phyloP scores from a whole-genome alignment of 495 filamentous ascomycete genomes.

The Ramalina peruviana region DNA sequence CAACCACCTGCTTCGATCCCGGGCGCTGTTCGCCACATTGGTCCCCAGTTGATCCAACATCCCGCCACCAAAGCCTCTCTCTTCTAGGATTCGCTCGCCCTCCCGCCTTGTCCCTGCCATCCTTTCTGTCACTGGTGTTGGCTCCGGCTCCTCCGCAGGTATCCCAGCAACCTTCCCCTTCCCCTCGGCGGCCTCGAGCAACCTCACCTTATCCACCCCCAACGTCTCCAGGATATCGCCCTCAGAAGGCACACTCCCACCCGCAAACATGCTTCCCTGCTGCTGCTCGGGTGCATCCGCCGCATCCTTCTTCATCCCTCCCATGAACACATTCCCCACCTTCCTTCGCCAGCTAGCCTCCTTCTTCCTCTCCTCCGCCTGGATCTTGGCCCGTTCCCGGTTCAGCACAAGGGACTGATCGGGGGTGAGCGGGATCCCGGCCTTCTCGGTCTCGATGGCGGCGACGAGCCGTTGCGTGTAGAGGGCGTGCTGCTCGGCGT shows the following conservation, averaged over 20 bases:
- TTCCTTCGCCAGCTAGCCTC: constrained; percentile 23
- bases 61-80: constrained; percentile 2
- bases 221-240: constrained; percentile 7
- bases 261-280: constrained; percentile 18
- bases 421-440: constrained; percentile 14
- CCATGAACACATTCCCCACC: constrained; percentile 24
- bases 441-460: constrained; percentile 48
- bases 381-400: constrained; percentile 41
- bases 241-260: constrained; percentile 5
- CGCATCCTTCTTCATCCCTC: constrained; percentile 33
- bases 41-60: constrained; percentile 14
- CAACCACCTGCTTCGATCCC: not conserved
- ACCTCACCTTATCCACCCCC: constrained; percentile 5
- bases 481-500: constrained; percentile 45
- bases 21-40: not conserved
- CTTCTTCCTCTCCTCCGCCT: constrained; percentile 30
- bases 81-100: constrained; percentile 4
- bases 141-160: not conserved
- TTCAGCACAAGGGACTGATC: constrained; percentile 34
- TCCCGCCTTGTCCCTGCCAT: constrained; percentile 5
- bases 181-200: not conserved
- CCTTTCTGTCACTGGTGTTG: not conserved
- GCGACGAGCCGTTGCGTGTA: constrained; percentile 46
- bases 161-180: not conserved
- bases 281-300: constrained; percentile 4